Evolutionary conservation across 2,329 filamentous ascomycete genomes (phyloP), one percentile per base, ranked within the genome.

Genomic region (Sarocladiaceae sp.): DNA sequence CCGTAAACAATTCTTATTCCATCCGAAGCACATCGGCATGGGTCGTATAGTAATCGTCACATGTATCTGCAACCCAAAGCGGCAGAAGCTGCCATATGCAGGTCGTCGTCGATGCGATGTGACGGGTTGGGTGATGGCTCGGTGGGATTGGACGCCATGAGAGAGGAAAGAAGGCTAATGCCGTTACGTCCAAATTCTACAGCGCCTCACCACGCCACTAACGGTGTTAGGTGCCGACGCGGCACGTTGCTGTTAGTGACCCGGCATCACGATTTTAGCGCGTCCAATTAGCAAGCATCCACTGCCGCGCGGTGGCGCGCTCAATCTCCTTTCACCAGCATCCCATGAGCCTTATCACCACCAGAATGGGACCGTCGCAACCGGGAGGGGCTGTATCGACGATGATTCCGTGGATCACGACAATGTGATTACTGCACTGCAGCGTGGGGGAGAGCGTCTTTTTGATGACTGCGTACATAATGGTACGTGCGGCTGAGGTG

Each of bases 41-140:
- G 40, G n/a, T n/a, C n/a, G n/a, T 10, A n/a, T 23, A 28, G 10
- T 26, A 23, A 25, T 10, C 23, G 28, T 44, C 40, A 40, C 37
- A 44, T 44, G 40, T 44, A 23, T 23, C 17, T 20, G 4, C 12
- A 23, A 26, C 23, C 4, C 25, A 22, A 44, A 44, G 10, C 13
- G 40, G 40, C 22, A 15, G 22, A 5, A 25, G 3, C 8, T 26
- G 4, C 15, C 28, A n/a, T 22, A 20, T 48, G 25, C 44, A 48
- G 44, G 26, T 31, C 44, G 26, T 18, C 33, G 44, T 33, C 44
- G 44, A 48, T 48, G 44, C 44, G 33, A 28, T 48, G 44, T 48
- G 44, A 48, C 20, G 15, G 26, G 44, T 25, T 28, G 25, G 26
- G 44, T 48, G 44, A 48, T 22, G 26, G 26, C 17, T n/a, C n/a